phyloP scores from a whole-genome alignment of 257 asterid species.

The Solanum pinnatisectum region DNA sequence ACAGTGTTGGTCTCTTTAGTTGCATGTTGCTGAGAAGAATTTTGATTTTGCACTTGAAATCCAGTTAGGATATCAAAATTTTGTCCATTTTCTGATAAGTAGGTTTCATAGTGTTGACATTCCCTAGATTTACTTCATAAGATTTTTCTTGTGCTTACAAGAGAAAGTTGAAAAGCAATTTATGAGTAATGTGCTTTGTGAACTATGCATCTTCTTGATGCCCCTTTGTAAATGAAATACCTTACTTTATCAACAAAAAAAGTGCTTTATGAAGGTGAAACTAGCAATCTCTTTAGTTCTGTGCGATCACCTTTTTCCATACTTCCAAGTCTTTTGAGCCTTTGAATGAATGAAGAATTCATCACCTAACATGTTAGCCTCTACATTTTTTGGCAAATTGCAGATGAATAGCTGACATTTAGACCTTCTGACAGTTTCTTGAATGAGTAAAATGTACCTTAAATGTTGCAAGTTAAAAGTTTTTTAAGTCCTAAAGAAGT shows the following conservation, averaged over 20 bases:
- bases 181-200: neutral
- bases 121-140: neutral
- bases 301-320: neutral
- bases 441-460: neutral
- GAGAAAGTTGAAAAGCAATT: neutral
- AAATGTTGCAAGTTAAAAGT: neutral
- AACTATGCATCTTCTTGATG: neutral
- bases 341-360: neutral
- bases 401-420: neutral
- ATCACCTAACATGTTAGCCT: neutral
- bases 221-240: neutral
- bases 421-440: neutral
- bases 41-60: neutral
- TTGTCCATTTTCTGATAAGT: neutral
- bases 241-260: neutral
- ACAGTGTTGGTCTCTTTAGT: neutral
- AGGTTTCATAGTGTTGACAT: neutral
- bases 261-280: neutral
- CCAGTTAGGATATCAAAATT: neutral
- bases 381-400: neutral
- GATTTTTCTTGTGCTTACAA: neutral
- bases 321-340: neutral
- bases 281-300: neutral
- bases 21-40: neutral
- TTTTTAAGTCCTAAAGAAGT: neutral